Conservation (phyloP, 2,329 filamentous ascomycete genomes). For the Orbilia blumenaviensis region DNA sequence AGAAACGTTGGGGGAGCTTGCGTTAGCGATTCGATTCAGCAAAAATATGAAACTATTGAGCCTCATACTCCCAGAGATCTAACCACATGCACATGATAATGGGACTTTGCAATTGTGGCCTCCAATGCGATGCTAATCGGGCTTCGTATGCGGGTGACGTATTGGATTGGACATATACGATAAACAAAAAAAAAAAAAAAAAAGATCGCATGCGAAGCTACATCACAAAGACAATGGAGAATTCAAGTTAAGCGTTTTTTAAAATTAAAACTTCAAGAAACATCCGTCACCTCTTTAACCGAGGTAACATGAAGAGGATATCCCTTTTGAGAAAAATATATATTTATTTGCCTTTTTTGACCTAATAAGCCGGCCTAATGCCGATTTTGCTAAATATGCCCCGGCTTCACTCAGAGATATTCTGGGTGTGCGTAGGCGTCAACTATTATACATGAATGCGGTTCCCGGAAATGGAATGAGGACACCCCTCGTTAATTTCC, state of each 20-base stretch:
- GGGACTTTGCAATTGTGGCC: neutral
- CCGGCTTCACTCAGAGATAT: neutral
- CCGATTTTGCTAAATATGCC: neutral
- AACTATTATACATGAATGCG: constrained; percentile 54
- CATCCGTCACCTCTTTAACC: constrained; percentile 29
- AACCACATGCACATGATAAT: neutral
- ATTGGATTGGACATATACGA: neutral
- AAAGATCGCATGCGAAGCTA: no score
- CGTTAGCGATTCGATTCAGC: neutral
- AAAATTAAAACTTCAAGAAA: constrained; percentile 4
- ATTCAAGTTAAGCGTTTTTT: no score
- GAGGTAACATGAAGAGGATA: constrained; percentile 12
- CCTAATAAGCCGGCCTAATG: constrained; percentile 6
- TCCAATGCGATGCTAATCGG: neutral
- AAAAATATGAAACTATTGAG: neutral
- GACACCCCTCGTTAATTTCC: neutral
- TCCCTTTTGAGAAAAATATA: neutral
- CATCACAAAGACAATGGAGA: no score
- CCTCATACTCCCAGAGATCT: no score
- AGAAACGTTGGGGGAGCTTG: constrained; percentile 3
- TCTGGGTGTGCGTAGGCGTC: neutral
- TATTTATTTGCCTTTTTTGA: constrained; percentile 1
- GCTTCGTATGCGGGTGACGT: neutral
- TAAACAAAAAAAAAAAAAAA: no score
- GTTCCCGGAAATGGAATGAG: neutral